Base-by-base conservation (phyloP, 2,329 filamentous ascomycete genomes). In the Talaromyces amestolkiae region DNA sequence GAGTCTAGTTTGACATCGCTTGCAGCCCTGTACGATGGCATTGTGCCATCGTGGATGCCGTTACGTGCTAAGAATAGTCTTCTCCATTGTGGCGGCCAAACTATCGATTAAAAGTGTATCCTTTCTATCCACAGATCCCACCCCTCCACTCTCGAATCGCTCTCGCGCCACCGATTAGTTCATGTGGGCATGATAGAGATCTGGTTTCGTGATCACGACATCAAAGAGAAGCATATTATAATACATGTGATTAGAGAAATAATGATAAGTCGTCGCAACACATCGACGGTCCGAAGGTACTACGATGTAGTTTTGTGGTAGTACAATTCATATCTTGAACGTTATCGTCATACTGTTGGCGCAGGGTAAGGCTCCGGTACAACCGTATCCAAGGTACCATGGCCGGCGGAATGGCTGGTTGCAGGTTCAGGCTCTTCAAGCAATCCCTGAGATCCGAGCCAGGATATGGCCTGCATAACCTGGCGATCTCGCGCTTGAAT, bases 401-500 rank as follows among this genome's bases (percentile, higher is more conserved):
- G 10, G 51, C 51, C 33, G 19, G 10, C 11, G 53, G 31, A 35
- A 37, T 22, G 10, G 6, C 22, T 56, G 19, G n/a, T 56, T 9
- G n/a, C 33, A 45, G 56, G 7, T 1, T 31, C 33, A 31, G 35
- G 66, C 43, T 70, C 70, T 24, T 77, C 75, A 22, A 82, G 72
- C 47, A 78, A 51, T 37, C 80, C 79, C 56, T 76, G 74, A 51
- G 80, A 75, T 1, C 80, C 80, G 8, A 82, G 69, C 73, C 73
- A 78, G 61, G 71, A 67, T 65, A 82, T 81, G 49, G 76, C 76
- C 67, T 77, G 74, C 76, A 82, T 78, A 11, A 78, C 73, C 49
- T 73, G 76, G 54, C 74, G 76, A 63, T 79, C 72, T 41, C 80
- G 77, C 35, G 82, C 79, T 64, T 79, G 75, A 61, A 76, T 75